Evolutionary conservation across 2,329 filamentous ascomycete species (phyloP).

Genomic region (Penicillium sp.): DNA sequence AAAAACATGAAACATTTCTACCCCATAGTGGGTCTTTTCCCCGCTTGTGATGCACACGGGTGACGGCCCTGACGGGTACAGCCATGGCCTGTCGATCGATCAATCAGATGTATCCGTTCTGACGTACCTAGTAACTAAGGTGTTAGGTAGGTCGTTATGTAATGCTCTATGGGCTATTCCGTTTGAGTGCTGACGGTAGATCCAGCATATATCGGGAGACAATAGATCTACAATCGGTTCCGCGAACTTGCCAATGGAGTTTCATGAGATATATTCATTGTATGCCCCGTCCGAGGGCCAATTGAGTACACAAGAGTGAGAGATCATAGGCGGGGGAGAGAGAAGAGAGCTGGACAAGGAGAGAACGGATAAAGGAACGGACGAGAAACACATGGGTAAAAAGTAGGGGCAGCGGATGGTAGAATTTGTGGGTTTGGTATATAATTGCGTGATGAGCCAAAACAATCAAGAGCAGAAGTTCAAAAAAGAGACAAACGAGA

Average conservation of each 20-base stretch:
- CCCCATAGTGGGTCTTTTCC: constrained; percentile 3
- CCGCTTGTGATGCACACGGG: constrained; percentile 1
- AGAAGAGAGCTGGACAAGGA: constrained; percentile 7
- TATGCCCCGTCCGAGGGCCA: constrained; percentile 18
- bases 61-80: no score
- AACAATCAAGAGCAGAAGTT: not conserved
- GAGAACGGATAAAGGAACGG: constrained; percentile 10
- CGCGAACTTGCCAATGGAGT: not conserved
- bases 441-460: constrained; percentile 20
- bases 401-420: constrained; percentile 12
- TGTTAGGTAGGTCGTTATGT: no score
- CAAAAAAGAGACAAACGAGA: constrained; percentile 6
- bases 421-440: constrained; percentile 19
- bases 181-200: no score
- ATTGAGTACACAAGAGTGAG: constrained; percentile 20
- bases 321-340: constrained; percentile 7
- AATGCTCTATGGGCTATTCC: no score
- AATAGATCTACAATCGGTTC: not conserved
- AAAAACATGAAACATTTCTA: not conserved
- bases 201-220: not conserved
- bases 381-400: constrained; percentile 15
- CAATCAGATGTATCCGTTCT: no score
- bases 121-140: no score
- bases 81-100: no score
- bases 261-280: constrained; percentile 27